These are phyloP conservation scores for Pyracantha coccinea DNA, from an alignment of 331 rosid genomes.

Conservation along the genomic window DNA sequence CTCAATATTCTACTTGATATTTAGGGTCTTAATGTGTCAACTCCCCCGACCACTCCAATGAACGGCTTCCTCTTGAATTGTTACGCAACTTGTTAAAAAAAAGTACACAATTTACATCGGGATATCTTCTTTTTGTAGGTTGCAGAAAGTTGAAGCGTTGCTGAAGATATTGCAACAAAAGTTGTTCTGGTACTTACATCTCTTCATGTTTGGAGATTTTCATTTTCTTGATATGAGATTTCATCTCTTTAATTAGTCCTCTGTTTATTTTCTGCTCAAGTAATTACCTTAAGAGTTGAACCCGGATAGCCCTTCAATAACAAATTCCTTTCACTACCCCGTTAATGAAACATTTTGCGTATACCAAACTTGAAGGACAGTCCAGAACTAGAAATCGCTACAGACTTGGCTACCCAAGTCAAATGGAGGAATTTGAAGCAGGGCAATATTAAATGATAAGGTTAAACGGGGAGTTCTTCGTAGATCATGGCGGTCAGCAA, in stretches of 20 bases:
- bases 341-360: conserved; percentile 34
- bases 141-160: conserved; percentile 46
- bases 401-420: conserved; percentile 55
- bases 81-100: not conserved
- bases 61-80: not conserved
- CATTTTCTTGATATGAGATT: not conserved
- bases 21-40: not conserved
- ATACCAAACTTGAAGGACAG: conserved; percentile 38
- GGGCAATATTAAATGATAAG: conserved; percentile 37
- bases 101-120: not conserved
- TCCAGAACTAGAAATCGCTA: conserved; percentile 40
- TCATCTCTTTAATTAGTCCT: not conserved
- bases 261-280: conserved; percentile 1
- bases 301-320: conserved; percentile 22
- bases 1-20: not conserved
- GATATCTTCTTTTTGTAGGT: conserved; percentile 32
- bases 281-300: conserved; percentile 56
- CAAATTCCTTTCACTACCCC: conserved; percentile 37
- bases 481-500: conserved; percentile 36
- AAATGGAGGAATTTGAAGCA: conserved; percentile 49
- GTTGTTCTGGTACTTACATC: conserved; percentile 44
- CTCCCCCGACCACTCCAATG: not conserved
- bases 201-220: not conserved
- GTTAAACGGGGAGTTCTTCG: conserved; percentile 49
- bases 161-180: conserved; percentile 51